Percentiles rank a stretch among this genome's conserved stretches.
Conservation (phyloP, 1,139 yeast genomes). For the Debaryomyces sp. region DNA sequence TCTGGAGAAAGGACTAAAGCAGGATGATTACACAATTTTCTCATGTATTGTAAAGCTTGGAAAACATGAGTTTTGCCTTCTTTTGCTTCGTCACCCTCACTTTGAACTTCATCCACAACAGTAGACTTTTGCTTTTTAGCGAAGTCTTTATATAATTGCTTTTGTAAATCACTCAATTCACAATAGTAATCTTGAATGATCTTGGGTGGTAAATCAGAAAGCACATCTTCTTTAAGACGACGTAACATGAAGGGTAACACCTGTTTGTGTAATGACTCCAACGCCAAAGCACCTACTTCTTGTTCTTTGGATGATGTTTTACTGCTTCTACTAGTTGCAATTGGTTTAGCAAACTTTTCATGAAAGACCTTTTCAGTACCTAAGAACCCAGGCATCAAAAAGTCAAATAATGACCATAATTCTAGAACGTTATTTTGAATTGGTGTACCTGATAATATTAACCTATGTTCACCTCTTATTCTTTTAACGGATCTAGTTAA, state of each 20-base stretch:
- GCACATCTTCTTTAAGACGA: slow-evolving; percentile 93
- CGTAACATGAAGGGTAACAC: slow-evolving; percentile 95
- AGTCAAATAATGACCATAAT: slow-evolving; percentile 96
- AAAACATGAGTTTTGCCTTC: slow-evolving; percentile 87
- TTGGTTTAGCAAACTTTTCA: slow-evolving; percentile 95
- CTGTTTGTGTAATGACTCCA: slow-evolving; percentile 95
- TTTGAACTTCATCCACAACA: slow-evolving; percentile 65
- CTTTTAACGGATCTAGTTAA: slow-evolving; percentile 85
- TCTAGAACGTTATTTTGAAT: slow-evolving; percentile 96
- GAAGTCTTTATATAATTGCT: slow-evolving; percentile 84
- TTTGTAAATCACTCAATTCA: slow-evolving; percentile 89
- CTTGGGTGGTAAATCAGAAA: slow-evolving; percentile 96
- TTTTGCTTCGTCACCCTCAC: slow-evolving; percentile 39
- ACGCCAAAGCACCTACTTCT: slow-evolving; percentile 94
- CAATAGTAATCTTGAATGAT: slow-evolving; percentile 98
- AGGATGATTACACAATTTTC: slow-evolving; percentile 96
- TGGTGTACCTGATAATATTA: slow-evolving; percentile 95
- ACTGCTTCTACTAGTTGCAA: slow-evolving; percentile 89
- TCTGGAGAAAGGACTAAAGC: slow-evolving; percentile 82
- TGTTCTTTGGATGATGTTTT: slow-evolving; percentile 93
- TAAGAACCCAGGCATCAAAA: slow-evolving; percentile 96
- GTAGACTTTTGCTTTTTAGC: slow-evolving; percentile 81
- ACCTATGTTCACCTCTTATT: slow-evolving; percentile 82
- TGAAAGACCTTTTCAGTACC: slow-evolving; percentile 95
- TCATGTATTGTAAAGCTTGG: slow-evolving; percentile 97